Base-by-base conservation (phyloP, 805 yeast species). In the Metschnikowia orientalis region DNA sequence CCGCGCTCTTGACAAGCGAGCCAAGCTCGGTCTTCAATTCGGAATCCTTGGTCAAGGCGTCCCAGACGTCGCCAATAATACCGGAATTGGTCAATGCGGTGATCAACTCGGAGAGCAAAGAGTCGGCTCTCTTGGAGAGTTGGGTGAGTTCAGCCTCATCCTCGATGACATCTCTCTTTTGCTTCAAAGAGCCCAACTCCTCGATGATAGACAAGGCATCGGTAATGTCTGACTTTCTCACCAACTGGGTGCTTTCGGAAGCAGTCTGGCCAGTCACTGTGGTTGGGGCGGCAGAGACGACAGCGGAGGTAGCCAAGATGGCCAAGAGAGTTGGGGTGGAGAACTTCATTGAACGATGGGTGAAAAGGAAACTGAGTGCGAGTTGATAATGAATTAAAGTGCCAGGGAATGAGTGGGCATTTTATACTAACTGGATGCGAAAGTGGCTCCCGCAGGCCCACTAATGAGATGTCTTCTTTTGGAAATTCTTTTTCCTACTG, bases 261-360 rank as follows among this genome's bases (percentile, higher is more conserved):
- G 47, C 22, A 20, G 36, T 33, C 11, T 44, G 37, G 30, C 48
- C 37, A 32, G 51, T 31, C 16, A 38, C 25, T 16, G 35, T 25
- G 24, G 50, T 25, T 23, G 57, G 58, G 12, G 68, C 65, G 34
- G 70, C 65, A 30, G 50, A 43, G 20, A 59, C 69, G 28, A 57
- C 43, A 18, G 67, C 52, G 23, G 61, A 38, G 21, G 70, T 28
- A 35, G 66, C 68, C 47, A 63, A 56, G 41, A 65, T 48, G 35
- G 70, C 68, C 40, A 63, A 48, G 32, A 58, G 50, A 29, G 71
- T 55, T 28, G 70, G 48, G 27, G 62, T 52, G 23, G 70, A 50
- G 26, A 65, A 58, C 56, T 63, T 66, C 72, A 66, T 66, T 47
- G 20, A 8, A 18, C 8, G 20, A 18, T 8, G 20, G 8, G 8